Evolutionary conservation across 768 basidiomycete species (phyloP), one percentile per base, ranked within the genome.

Genomic region (Gymnopilus junonius): DNA sequence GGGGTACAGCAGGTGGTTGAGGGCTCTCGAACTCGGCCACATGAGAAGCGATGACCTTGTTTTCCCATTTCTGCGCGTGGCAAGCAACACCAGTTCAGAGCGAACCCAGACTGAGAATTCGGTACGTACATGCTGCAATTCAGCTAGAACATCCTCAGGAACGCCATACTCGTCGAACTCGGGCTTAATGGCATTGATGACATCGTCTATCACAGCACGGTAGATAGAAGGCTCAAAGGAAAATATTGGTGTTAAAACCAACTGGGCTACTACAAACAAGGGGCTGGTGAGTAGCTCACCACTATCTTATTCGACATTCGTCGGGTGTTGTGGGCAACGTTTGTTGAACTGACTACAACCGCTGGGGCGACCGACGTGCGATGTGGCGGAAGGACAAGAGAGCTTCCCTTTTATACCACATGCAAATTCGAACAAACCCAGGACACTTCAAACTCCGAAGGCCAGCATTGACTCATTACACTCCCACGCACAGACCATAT

Each of bases 141-240:
- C 91, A 68, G 89, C 88, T 50, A 98, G 82, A 61, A 99, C 90
- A 20, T 95, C 93, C 75, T 98, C 92, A 73, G 89, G 84, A 66
- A 99, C 92, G 64, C 97, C 97, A 71, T 92, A 95, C 74, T 97
- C 95, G 74, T 99, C 96, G 79, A 99, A 99, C 74, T 98, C 96
- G 76, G 87, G 81, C 80, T 92, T 93, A 81, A 97, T 92, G 69
- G 84, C 82, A 32, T 80, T 78, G 70, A 99, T 91, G 68, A 99
- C 96, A 79, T 98, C 95, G 87, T 97, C 95, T 79, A 99, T 98
- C 77, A 99, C 92, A 62, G 87, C 76, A 67, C 97, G 93, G 79
- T 99, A 99, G 70, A 94, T 92, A 69, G 77, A 72, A 74, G 95
- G 95, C 95, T 96, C 88, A 86, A 51, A 84, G 76, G 79, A 67